Evolutionary conservation across 306 rosid genomes (phyloP).

Genomic region (Castanea mollissima): DNA sequence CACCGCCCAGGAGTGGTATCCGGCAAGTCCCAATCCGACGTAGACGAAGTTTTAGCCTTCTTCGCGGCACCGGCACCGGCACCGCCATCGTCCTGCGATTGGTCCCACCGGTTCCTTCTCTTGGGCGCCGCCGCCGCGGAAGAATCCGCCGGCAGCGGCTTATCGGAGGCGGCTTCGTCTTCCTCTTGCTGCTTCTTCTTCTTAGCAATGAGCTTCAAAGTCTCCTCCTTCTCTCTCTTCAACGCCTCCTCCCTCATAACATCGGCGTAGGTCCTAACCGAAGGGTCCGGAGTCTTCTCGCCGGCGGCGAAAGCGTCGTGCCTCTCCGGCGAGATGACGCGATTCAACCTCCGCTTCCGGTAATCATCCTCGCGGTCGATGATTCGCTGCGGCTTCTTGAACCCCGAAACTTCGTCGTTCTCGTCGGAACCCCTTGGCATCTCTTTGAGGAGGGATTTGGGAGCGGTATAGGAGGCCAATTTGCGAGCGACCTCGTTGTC

Average conservation of each 20-base stretch:
- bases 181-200: conserved; percentile 71
- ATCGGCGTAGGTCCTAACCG: conserved; percentile 59
- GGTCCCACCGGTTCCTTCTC: conserved; percentile 76
- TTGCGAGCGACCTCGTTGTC: conserved; percentile 56
- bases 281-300: conserved; percentile 70
- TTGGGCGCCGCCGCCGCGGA: conserved; percentile 38
- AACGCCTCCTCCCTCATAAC: conserved; percentile 66
- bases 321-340: conserved; percentile 62
- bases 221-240: conserved; percentile 69
- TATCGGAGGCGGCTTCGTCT: conserved; percentile 16
- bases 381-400: conserved; percentile 51
- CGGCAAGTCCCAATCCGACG: conserved; percentile 71
- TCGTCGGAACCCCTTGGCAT: conserved; percentile 47
- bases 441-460: conserved; percentile 57
- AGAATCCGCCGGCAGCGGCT: too few relatives aligned
- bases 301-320: conserved; percentile 65
- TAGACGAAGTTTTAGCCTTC: conserved; percentile 43
- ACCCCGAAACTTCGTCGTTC: conserved; percentile 42
- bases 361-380: conserved; percentile 69
- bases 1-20: conserved; percentile 60
- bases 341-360: conserved; percentile 51
- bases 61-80: conserved; percentile 20
- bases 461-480: conserved; percentile 61
- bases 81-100: conserved; percentile 53
- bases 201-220: conserved; percentile 46